A percentile compares a stretch with the other conserved stretches of the same genome.
Conservation (phyloP, 1,284 basidiomycete genomes). For the Pseudomicrostroma phylloplanum region DNA sequence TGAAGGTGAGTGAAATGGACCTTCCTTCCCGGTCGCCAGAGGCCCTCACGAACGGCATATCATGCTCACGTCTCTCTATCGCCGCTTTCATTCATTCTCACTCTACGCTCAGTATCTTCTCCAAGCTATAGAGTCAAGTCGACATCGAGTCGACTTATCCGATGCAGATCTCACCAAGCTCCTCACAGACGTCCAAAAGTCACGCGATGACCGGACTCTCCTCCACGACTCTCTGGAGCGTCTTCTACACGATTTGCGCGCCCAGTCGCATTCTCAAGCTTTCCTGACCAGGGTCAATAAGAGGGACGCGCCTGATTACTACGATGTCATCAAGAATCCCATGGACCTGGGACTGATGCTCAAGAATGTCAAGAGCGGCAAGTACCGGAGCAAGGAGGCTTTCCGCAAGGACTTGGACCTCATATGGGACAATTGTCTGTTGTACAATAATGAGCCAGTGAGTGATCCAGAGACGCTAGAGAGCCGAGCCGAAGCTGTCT, state of each 20-base stretch:
- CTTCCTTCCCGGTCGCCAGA: too few relatives aligned
- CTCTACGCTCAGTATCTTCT: constrained; percentile 37
- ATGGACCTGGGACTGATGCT: constrained; percentile 93
- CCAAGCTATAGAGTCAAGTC: constrained; percentile 46
- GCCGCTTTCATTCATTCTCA: background rate
- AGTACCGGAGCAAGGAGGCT: constrained; percentile 85
- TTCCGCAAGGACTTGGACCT: constrained; percentile 89
- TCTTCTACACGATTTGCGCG: constrained; percentile 43
- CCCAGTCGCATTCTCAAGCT: constrained; percentile 43
- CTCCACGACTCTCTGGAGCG: constrained; percentile 48
- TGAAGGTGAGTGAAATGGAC: too few relatives aligned
- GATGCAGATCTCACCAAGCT: constrained; percentile 42
- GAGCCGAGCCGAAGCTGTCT: background rate
- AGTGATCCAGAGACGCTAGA: background rate
- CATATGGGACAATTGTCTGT: constrained; percentile 92
- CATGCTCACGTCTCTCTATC: background rate
- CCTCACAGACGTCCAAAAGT: constrained; percentile 40
- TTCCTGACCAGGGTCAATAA: constrained; percentile 47
- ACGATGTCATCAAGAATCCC: constrained; percentile 43
- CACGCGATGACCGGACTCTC: constrained; percentile 45
- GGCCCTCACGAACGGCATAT: too few relatives aligned
- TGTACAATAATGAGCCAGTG: constrained; percentile 84
- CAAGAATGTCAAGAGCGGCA: constrained; percentile 78
- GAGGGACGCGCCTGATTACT: constrained; percentile 49
- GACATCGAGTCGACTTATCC: constrained; percentile 32